phyloP scores from a whole-genome alignment of 2,329 filamentous ascomycete genomes.

The Curvularia sp. region DNA sequence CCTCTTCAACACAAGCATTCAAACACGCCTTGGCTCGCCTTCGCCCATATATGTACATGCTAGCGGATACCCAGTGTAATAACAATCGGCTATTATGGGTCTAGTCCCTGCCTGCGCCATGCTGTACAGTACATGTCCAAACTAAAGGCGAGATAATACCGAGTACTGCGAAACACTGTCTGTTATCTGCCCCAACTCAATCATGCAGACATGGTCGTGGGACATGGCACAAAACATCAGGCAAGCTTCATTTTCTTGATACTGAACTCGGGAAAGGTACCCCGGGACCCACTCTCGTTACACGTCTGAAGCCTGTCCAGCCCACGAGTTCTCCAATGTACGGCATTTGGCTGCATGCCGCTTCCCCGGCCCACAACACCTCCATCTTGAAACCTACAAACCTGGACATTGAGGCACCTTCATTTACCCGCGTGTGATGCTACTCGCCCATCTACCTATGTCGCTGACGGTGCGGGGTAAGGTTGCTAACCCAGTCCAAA shows the following conservation, averaged over 20 bases:
- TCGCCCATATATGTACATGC: conserved; percentile 3
- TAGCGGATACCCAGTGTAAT: conserved; percentile 13
- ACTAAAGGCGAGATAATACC: background rate
- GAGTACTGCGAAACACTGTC: background rate
- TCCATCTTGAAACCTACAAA: conserved; percentile 18
- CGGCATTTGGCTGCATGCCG: conserved; percentile 4
- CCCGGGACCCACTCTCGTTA: conserved; percentile 5
- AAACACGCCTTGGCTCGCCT: background rate
- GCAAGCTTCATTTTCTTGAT: background rate
- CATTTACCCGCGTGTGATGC: conserved; percentile 7
- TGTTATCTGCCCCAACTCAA: background rate
- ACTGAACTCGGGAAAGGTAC: background rate
- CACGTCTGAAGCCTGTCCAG: conserved; percentile 8
- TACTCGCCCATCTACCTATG: conserved; percentile 15
- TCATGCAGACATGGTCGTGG: background rate
- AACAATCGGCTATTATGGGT: conserved; percentile 16
- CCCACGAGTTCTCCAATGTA: conserved; percentile 8
- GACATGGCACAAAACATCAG: background rate
- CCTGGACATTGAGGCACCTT: conserved; percentile 5
- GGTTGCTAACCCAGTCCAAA: background rate
- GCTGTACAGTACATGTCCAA: conserved; percentile 8
- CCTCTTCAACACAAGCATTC: background rate
- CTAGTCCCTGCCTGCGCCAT: background rate
- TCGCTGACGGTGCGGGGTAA: conserved; percentile 3
- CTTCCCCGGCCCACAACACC: conserved; percentile 4